Base-by-base conservation (phyloP, 805 yeast species). In the Blastobotrys peoriensis region DNA sequence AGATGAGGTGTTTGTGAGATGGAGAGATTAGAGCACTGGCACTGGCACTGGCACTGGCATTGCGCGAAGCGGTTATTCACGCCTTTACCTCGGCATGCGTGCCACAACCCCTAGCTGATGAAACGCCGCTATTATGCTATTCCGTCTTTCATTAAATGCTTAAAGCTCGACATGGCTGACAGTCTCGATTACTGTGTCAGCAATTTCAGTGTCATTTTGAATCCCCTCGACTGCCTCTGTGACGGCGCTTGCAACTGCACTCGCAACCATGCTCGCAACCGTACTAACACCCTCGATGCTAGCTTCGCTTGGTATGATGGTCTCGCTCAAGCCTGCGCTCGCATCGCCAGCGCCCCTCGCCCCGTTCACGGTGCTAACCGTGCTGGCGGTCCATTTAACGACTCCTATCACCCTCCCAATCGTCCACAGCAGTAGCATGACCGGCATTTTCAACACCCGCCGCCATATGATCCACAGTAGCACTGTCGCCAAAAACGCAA, bases 1-100 rank as follows among this genome's bases (percentile, higher is more conserved):
- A 0, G 98, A 91, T 57, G 96, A 89, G 59, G 98, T 91, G 2
- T 76, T 74, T 55, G 88, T 89, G 8, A 76, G 77, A 49, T 91
- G 98, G 97, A 76, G 98, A 60, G 93, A 83, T 9, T 61, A 56
- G 36, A 16, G 17, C 30, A 8, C 13, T 25, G 30, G 30, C n/a
- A n/a, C n/a, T n/a, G n/a, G n/a, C n/a, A n/a, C n/a, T n/a, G n/a
- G n/a, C n/a, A n/a, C n/a, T n/a, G n/a, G n/a, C n/a, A n/a, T n/a
- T n/a, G n/a, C n/a, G n/a, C n/a, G n/a, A n/a, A n/a, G n/a, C n/a
- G n/a, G n/a, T n/a, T n/a, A n/a, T n/a, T n/a, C n/a, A n/a, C n/a
- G n/a, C n/a, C n/a, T n/a, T n/a, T n/a, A n/a, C n/a, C n/a, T n/a
- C n/a, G n/a, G n/a, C n/a, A n/a, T n/a, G n/a, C n/a, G n/a, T n/a